Conservation (phyloP, 257 asterid genomes). For the Nicotiana tabacum region DNA sequence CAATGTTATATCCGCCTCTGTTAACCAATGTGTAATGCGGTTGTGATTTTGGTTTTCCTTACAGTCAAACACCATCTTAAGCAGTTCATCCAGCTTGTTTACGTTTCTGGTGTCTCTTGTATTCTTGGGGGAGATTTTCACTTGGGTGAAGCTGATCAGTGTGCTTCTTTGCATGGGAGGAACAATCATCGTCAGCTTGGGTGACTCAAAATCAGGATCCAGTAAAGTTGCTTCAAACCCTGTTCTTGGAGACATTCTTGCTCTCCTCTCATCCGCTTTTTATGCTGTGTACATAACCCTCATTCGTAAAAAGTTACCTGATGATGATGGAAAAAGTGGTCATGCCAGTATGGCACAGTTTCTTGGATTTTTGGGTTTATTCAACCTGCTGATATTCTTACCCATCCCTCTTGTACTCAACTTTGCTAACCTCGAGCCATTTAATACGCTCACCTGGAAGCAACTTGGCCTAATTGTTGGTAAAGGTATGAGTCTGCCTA, state of each 20-base stretch:
- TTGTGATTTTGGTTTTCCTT: slow-evolving; percentile 15
- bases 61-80: slow-evolving; percentile 89
- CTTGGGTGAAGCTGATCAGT: slow-evolving; percentile 77
- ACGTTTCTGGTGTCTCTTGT: slow-evolving; percentile 85
- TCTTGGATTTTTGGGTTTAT: slow-evolving; percentile 88
- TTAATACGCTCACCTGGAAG: slow-evolving; percentile 51
- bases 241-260: slow-evolving; percentile 62
- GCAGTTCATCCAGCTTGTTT: slow-evolving; percentile 92
- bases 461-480: slow-evolving; percentile 76
- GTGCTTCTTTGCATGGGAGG: slow-evolving; percentile 98
- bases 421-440: slow-evolving; percentile 52
- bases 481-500: slow-evolving; percentile 55
- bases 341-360: slow-evolving; percentile 86
- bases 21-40: not conserved
- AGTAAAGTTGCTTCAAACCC: slow-evolving; percentile 57
- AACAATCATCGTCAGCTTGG: slow-evolving; percentile 75
- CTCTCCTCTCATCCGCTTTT: slow-evolving; percentile 73
- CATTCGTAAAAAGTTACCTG: slow-evolving; percentile 78
- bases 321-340: slow-evolving; percentile 58
- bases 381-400: slow-evolving; percentile 71
- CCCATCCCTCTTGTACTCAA: slow-evolving; percentile 61
- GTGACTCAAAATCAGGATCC: slow-evolving; percentile 56
- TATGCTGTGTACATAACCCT: slow-evolving; percentile 84
- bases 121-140: slow-evolving; percentile 81
- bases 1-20: not conserved